These are phyloP conservation scores for Phyllosticta capitalensis DNA, from an alignment of 2,329 filamentous ascomycete genomes.

Conservation along the genomic window DNA sequence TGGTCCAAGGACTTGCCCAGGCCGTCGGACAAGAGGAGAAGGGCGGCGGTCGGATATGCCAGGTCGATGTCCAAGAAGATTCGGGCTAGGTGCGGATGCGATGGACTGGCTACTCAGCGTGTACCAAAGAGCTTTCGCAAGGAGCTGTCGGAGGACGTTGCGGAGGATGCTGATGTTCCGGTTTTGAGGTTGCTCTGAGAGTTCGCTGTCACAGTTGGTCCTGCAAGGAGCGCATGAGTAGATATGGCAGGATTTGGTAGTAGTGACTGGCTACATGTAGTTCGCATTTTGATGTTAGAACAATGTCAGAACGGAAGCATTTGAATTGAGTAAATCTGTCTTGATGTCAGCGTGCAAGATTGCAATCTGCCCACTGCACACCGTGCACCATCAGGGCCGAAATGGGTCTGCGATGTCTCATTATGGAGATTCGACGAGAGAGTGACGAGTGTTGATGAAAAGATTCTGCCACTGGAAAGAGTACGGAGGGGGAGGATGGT, in stretches of 20 bases:
- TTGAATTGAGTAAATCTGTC: no score
- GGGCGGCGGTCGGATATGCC: neutral
- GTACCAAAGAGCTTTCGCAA: neutral
- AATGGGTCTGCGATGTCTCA: no score
- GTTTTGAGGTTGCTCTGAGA: neutral
- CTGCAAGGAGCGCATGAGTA: neutral
- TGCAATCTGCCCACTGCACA: no score
- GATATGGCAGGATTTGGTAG: no score
- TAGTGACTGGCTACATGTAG: no score
- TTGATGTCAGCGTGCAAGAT: no score
- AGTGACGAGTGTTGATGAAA: no score
- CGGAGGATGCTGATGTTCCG: neutral
- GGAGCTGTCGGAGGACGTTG: neutral
- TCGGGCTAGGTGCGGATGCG: neutral
- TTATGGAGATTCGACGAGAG: no score
- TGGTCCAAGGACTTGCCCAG: neutral
- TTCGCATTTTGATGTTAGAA: no score
- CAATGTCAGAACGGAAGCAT: no score
- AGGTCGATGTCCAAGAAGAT: neutral
- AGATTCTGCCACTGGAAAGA: no score
- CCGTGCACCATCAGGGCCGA: no score
- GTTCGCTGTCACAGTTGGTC: neutral
- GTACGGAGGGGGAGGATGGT: neutral
- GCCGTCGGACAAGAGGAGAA: neutral
- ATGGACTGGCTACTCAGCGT: neutral